Conservation (phyloP, 2,329 filamentous ascomycete species). For the Canariomyces notabilis region DNA sequence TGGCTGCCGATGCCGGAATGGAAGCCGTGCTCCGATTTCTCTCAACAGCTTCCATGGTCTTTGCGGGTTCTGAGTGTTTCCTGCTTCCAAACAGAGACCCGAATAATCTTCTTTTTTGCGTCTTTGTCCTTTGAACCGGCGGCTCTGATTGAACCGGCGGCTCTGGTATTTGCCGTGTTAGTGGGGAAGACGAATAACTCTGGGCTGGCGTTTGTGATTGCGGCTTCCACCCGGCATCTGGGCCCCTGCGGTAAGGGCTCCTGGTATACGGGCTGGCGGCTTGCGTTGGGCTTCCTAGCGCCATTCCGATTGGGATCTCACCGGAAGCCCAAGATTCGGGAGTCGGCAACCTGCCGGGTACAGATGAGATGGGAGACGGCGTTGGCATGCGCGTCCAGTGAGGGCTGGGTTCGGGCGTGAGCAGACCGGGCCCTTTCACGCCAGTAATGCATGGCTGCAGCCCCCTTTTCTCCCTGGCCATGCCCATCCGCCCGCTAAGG, state of each 20-base stretch:
- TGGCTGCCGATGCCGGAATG: slow-evolving; percentile 12
- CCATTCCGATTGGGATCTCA: slow-evolving; percentile 62
- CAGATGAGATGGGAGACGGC: slow-evolving; percentile 30
- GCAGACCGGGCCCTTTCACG: slow-evolving; percentile 37
- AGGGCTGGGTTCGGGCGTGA: slow-evolving; percentile 41
- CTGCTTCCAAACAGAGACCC: slow-evolving; percentile 44
- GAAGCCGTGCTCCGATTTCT: slow-evolving; percentile 18
- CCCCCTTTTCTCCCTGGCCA: slow-evolving; percentile 24
- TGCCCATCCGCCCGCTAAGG: slow-evolving; percentile 29
- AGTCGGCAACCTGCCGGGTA: slow-evolving; percentile 38
- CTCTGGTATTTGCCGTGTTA: slow-evolving; percentile 14
- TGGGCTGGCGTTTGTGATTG: slow-evolving; percentile 10
- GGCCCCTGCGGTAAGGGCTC: slow-evolving; percentile 9
- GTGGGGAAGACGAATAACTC: slow-evolving; percentile 15
- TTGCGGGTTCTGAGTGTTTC: slow-evolving; percentile 33
- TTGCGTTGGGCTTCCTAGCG: slow-evolving; percentile 63
- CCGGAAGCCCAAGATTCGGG: slow-evolving; percentile 40
- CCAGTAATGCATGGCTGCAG: slow-evolving; percentile 24
- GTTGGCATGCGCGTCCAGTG: slow-evolving; percentile 18
- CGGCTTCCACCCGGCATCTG: slow-evolving; percentile 17
- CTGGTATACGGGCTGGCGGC: slow-evolving; percentile 1
- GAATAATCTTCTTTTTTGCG: slow-evolving; percentile 57
- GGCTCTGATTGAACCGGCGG: slow-evolving; percentile 26
- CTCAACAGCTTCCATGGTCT: slow-evolving; percentile 21
- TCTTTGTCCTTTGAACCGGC: slow-evolving; percentile 40